Evolutionary conservation across 257 asterid genomes (phyloP), one percentile per base, ranked within the genome.

Genomic region (Solanum chiquidenum): DNA sequence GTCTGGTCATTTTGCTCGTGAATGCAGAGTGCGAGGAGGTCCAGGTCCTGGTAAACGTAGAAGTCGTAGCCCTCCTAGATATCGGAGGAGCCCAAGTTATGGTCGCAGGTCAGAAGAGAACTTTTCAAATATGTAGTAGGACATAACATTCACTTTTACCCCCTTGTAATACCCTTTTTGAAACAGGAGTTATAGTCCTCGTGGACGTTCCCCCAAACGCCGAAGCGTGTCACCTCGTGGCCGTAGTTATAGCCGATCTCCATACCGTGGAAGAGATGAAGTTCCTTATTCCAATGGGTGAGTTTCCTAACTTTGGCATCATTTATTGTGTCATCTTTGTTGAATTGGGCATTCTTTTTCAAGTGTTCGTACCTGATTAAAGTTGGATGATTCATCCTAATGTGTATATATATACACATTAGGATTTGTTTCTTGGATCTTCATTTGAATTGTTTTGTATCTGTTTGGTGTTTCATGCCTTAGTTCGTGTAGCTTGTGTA

Each of bases 1-100:
- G 92, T 91, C 98, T 89, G 99, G 98, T 86, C 99, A 96, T 92
- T 96, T 96, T 93, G 99, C 98, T 49, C 98, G 98, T 88, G 99
- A 96, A 90, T 96, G 99, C 91, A 86, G 96, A 25, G 85, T 18
- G 29, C 85, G 85, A 29, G 85, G 95, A 84, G 98, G 95, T 60
- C 88, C 94, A 86, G 98, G 95, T 60, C 88, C 94, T 25, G 98
- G 94, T 86, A 96, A 98, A 87, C 99, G 98, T 55, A 95, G 98
- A 86, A 96, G 99, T 90, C 98, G 99, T 80, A 96, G 96, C 85
- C 98, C 98, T 25, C 94, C 97, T 49, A 92, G 98, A 88, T 94
- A 93, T 68, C 94, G 99, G 46, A 86, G 96, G 87, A 96, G 99
- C 90, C 99, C 99, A 85, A 96, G 98, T 87, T 96, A 96, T 92